Percentiles rank a stretch among this genome's conserved stretches.
These are phyloP conservation scores for Brettanomyces sp. DNA, from an alignment of 805 yeast species.

Conservation along the genomic window DNA sequence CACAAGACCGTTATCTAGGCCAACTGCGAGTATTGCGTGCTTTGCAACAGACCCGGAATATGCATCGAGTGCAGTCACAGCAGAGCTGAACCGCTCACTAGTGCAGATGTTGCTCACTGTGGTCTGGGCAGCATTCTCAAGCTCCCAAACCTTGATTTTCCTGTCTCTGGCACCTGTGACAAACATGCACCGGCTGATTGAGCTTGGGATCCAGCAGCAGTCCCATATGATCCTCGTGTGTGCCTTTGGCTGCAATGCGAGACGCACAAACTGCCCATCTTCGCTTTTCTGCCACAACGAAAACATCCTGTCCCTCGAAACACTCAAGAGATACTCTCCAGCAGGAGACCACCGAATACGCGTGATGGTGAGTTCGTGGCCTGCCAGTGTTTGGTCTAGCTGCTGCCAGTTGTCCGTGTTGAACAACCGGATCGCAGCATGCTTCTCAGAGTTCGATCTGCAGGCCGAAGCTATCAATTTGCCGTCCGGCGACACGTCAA, in stretches of 20 bases:
- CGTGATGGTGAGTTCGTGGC: constrained; percentile 82
- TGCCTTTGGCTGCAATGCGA: constrained; percentile 48
- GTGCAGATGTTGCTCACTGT: constrained; percentile 27
- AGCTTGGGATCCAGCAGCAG: constrained; percentile 72
- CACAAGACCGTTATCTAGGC: constrained; percentile 63
- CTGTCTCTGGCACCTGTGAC: constrained; percentile 86
- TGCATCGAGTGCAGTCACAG: constrained; percentile 64
- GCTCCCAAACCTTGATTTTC: constrained; percentile 59
- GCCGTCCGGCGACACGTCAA: constrained; percentile 61
- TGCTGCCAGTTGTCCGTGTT: constrained; percentile 49
- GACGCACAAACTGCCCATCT: constrained; percentile 14
- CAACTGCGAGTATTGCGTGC: constrained; percentile 45
- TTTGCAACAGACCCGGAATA: constrained; percentile 23
- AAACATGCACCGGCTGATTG: constrained; percentile 34
- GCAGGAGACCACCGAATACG: constrained; percentile 67
- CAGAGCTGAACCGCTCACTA: constrained; percentile 34
- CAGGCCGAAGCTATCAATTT: constrained; percentile 80
- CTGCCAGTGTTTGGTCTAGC: constrained; percentile 51
- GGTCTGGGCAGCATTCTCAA: constrained; percentile 3
- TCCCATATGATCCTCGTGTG: constrained; percentile 95
- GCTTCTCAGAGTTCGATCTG: constrained; percentile 71
- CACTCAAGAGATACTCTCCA: constrained; percentile 55
- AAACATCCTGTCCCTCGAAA: constrained; percentile 79
- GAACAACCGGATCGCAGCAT: constrained; percentile 79
- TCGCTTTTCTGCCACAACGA: constrained; percentile 54